These are phyloP conservation scores for Lactifluus volemus DNA, from an alignment of 768 basidiomycete genomes.

Conservation along the genomic window DNA sequence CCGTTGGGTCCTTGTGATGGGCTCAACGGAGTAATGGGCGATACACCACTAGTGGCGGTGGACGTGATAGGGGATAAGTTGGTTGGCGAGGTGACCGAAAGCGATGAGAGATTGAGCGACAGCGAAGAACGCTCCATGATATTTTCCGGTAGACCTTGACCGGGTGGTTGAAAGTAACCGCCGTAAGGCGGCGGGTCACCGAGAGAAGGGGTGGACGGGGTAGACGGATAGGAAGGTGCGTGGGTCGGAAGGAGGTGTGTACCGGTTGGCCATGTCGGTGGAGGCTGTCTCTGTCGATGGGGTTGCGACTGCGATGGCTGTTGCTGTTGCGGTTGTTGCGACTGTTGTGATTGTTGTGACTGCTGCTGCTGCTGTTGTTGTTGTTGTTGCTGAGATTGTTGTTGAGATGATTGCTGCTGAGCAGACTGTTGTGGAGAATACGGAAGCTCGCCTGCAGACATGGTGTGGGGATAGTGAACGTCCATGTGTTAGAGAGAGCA, in stretches of 20 bases:
- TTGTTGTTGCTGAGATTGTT: constrained; percentile 9
- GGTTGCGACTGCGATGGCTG: not conserved
- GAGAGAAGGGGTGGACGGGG: constrained; percentile 15
- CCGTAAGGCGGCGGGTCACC: constrained; percentile 20
- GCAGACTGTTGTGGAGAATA: constrained; percentile 26
- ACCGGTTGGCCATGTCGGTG: constrained; percentile 21
- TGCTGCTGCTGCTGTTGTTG: not conserved
- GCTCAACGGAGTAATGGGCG: constrained; percentile 51
- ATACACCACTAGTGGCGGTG: constrained; percentile 29
- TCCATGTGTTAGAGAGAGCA: constrained; percentile 22
- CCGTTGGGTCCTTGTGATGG: constrained; percentile 38
- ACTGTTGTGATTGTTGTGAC: constrained; percentile 16
- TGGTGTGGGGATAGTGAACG: constrained; percentile 22
- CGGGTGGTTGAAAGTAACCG: constrained; percentile 18
- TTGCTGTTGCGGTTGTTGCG: constrained; percentile 17
- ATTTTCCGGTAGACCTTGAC: constrained; percentile 21
- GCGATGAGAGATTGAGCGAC: constrained; percentile 58
- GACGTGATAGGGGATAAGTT: constrained; percentile 42
- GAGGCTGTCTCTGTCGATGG: constrained; percentile 24
- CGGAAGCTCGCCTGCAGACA: constrained; percentile 25
- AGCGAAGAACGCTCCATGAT: constrained; percentile 32
- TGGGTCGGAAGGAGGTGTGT: constrained; percentile 21
- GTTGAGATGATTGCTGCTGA: constrained; percentile 25
- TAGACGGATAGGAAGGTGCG: constrained; percentile 16
- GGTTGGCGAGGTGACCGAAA: constrained; percentile 58